A percentile compares a stretch with the other conserved stretches of the same genome.
Conservation (phyloP, 164 flowering plant species). For the Umbilicus rupestris region DNA sequence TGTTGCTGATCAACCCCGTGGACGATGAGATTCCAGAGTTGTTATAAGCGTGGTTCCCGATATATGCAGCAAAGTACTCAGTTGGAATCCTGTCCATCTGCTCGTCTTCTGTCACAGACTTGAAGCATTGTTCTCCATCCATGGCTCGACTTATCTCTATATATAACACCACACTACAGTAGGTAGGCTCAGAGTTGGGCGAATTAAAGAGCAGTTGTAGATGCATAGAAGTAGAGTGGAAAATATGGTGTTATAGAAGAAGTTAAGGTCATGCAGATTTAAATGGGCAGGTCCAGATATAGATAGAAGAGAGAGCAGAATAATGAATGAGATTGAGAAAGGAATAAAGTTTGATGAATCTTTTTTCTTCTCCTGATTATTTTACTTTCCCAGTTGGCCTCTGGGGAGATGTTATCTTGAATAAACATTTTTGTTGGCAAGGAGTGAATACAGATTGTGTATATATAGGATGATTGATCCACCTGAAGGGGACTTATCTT, state of each 20-base stretch:
- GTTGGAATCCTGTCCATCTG: slow-evolving; percentile 43
- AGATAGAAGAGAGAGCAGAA: slow-evolving; percentile 4
- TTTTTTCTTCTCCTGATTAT: too few relatives aligned
- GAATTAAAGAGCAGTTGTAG: slow-evolving; percentile 14
- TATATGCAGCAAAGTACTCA: slow-evolving; percentile 24
- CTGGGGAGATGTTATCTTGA: too few relatives aligned
- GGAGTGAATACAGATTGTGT: too few relatives aligned
- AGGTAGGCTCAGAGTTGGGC: slow-evolving; percentile 18
- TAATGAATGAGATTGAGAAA: not conserved
- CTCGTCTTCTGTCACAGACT: slow-evolving; percentile 25
- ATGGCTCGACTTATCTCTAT: slow-evolving; percentile 5
- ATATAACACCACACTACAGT: not conserved
- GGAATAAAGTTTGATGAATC: not conserved
- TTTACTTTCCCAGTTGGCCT: too few relatives aligned
- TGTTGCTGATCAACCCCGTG: slow-evolving; percentile 18
- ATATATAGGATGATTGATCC: too few relatives aligned
- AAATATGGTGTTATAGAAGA: slow-evolving; percentile 19
- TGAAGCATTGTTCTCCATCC: slow-evolving; percentile 17
- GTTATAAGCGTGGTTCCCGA: slow-evolving; percentile 8
- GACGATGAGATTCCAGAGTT: slow-evolving; percentile 10
- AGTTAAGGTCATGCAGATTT: slow-evolving; percentile 20
- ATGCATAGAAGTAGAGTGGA: slow-evolving; percentile 22
- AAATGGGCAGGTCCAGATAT: slow-evolving; percentile 17
- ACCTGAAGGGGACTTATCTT: too few relatives aligned
- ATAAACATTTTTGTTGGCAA: too few relatives aligned